Evolutionary conservation across 108 stramenopile genomes (phyloP).

Genomic region (Discostella stelligeroides): DNA sequence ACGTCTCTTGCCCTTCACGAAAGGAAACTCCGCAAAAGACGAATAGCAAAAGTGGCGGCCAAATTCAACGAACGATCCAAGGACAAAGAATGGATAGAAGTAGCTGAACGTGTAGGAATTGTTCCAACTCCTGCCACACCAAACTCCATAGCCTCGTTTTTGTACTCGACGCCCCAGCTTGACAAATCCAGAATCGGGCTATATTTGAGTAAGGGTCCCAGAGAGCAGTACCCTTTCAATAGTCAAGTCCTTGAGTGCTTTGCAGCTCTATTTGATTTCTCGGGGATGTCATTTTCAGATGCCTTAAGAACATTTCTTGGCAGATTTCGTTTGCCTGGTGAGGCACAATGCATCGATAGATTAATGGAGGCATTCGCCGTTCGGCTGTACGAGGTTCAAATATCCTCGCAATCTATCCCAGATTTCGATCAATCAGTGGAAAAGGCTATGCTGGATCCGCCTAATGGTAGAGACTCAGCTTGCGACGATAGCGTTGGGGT

Average conservation of each 20-base stretch:
- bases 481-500: constrained; percentile 18
- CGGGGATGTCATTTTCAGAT: constrained; percentile 67
- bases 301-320: constrained; percentile 85
- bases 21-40: constrained; percentile 81
- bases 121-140: constrained; percentile 54
- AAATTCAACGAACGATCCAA: constrained; percentile 77
- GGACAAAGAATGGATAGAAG: constrained; percentile 82
- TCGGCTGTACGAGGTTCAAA: constrained; percentile 70
- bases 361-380: constrained; percentile 95
- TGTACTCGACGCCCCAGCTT: constrained; percentile 87
- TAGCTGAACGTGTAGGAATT: constrained; percentile 71
- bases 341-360: constrained; percentile 97
- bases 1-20: constrained; percentile 61
- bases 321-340: constrained; percentile 93
- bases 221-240: constrained; percentile 89
- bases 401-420: not conserved
- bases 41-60: constrained; percentile 65
- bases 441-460: constrained; percentile 46
- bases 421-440: constrained; percentile 29
- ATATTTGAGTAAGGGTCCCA: constrained; percentile 92
- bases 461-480: constrained; percentile 9
- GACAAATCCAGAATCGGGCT: constrained; percentile 89
- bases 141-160: constrained; percentile 72
- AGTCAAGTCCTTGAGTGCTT: constrained; percentile 74
- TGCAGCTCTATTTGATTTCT: constrained; percentile 78